Percentiles rank a stretch among this genome's conserved stretches.
Conservation (phyloP, 352 stramenopile species). For the Globisporangium cylindrosporum region DNA sequence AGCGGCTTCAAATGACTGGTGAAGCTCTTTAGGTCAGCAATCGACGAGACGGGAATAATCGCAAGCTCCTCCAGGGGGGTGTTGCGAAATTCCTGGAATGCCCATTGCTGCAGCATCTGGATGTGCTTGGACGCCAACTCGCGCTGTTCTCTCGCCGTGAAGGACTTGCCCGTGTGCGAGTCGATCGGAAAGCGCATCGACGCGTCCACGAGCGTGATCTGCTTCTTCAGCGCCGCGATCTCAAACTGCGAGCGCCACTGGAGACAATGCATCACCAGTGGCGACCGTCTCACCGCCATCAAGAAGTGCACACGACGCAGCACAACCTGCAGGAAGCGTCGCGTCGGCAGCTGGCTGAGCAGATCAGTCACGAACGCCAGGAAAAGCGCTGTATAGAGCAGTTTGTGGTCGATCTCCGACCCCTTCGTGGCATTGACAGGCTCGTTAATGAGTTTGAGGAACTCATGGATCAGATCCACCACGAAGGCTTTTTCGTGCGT, state of each 20-base stretch:
- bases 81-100: conserved; percentile 44
- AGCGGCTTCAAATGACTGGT: conserved; percentile 36
- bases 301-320: conserved; percentile 66
- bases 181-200: conserved; percentile 82
- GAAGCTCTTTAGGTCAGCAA: conserved; percentile 46
- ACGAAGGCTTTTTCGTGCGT: conserved; percentile 35
- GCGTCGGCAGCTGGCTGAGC: conserved; percentile 86
- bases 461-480: conserved; percentile 37
- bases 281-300: conserved; percentile 33
- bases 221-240: conserved; percentile 43
- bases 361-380: conserved; percentile 85
- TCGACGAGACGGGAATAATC: conserved; percentile 49
- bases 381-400: conserved; percentile 55
- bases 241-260: conserved; percentile 37
- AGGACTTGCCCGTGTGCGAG: conserved; percentile 69
- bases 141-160: conserved; percentile 48
- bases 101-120: conserved; percentile 68
- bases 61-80: conserved; percentile 55
- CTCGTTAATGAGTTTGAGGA: conserved; percentile 36
- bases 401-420: conserved; percentile 12
- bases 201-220: conserved; percentile 65
- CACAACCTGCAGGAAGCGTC: conserved; percentile 77
- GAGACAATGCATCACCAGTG: conserved; percentile 35
- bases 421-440: conserved; percentile 18
- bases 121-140: conserved; percentile 50